Conservation (phyloP, 805 yeast species). For the Metschnikowia sp. region DNA sequence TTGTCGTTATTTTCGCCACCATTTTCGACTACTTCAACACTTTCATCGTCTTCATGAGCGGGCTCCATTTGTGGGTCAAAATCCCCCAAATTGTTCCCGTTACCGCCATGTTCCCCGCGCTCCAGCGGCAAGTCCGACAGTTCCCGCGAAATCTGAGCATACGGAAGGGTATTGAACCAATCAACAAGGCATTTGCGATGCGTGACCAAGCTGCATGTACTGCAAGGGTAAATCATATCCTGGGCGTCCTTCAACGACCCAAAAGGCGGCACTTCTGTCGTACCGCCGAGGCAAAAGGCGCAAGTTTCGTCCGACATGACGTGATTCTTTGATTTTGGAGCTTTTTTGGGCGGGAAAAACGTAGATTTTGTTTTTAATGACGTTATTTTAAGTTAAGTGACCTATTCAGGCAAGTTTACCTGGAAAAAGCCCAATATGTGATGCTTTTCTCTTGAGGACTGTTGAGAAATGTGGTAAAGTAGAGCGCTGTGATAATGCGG, state of each 20-base stretch:
- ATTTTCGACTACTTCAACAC: background rate
- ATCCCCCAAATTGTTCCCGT: background rate
- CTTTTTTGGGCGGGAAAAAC: too few species aligned
- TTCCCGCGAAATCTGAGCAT: constrained; percentile 13
- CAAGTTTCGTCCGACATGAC: constrained; percentile 22
- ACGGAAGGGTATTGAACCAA: constrained; percentile 38
- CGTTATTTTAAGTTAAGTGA: too few species aligned
- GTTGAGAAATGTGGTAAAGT: too few species aligned
- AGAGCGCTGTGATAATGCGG: too few species aligned
- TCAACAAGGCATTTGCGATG: constrained; percentile 40
- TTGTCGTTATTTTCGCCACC: constrained; percentile 2
- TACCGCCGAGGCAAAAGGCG: constrained; percentile 40
- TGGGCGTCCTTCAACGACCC: constrained; percentile 33
- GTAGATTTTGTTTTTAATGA: too few species aligned
- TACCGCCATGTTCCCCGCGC: too few species aligned
- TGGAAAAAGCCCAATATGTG: too few species aligned
- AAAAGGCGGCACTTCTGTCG: constrained; percentile 38
- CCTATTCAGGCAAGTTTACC: too few species aligned
- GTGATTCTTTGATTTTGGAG: background rate
- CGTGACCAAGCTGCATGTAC: constrained; percentile 33
- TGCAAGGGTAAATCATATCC: constrained; percentile 36
- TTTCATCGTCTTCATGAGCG: background rate
- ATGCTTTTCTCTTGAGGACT: too few species aligned
- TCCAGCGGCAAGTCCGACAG: background rate
- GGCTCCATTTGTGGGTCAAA: background rate